Base-by-base conservation (phyloP, 2,329 filamentous ascomycete species). In the Orbilia javanica region DNA sequence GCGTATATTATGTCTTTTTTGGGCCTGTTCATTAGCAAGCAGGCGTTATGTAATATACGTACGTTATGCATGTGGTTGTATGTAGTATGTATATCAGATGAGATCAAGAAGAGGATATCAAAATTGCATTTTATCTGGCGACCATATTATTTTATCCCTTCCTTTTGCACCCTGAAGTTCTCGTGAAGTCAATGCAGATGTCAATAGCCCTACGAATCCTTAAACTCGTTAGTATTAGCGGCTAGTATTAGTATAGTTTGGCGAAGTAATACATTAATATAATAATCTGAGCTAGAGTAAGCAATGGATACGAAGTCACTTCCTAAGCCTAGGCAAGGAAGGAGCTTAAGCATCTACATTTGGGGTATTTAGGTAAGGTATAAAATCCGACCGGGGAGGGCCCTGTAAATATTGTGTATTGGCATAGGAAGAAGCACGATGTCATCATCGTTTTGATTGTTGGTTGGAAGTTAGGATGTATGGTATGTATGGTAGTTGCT, bases 361-460 rank as follows among this genome's bases (percentile, higher is more conserved):
- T n/a, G 42, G 11, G 20, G 42, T 18, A 44, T 11, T 10, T 39
- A 13, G 7, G 15, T 44, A 44, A 20, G 42, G 42, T 44, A 18
- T 44, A n/a, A 20, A 44, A 8, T 44, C 4, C n/a, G 8, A 44
- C 42, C 42, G n/a, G 42, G 42, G 42, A 44, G 42, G 20, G 42
- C 42, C 42, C 42, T 44, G 13, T 36, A 36, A 29, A 29, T n/a
- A 13, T 22, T 39, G n/a, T 15, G 18, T 5, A n/a, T 44, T 52
- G 53, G 31, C 1, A 6, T 3, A 10, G 42, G 29, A 42, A 60
- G 10, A 55, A 53, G 55, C 55, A 71, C 57, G 44, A 55, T 71
- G 55, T 63, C 55, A 64, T 63, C 67, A 63, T 63, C n/a, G 13
- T 44, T 44, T 34, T n/a, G 11, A n/a, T 44, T 22, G 53, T 42